A percentile compares a stretch with the other conserved stretches of the same genome.
Conservation (phyloP, 2,329 filamentous ascomycete species). For the Phoma herbarum region DNA sequence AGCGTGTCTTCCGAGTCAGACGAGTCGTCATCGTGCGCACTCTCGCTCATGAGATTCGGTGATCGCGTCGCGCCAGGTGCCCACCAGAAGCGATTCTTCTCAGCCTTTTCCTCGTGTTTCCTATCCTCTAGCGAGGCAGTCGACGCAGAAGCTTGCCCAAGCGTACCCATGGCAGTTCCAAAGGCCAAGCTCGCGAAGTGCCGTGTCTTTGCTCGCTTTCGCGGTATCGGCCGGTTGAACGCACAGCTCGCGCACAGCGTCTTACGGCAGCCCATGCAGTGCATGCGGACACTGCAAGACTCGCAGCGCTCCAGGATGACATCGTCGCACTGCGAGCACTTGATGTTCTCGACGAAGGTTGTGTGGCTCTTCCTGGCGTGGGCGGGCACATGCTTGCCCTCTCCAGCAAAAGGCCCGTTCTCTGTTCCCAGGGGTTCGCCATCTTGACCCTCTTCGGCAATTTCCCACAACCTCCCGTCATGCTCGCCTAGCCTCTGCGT, state of each 20-base stretch:
- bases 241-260: constrained; percentile 68
- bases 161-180: constrained; percentile 38
- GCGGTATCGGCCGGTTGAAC: constrained; percentile 62
- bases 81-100: constrained; percentile 64
- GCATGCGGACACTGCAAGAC: constrained; percentile 69
- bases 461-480: constrained; percentile 66
- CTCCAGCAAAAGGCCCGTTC: constrained; percentile 54
- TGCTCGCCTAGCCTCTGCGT: constrained; percentile 45
- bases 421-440: constrained; percentile 65
- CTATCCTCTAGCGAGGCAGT: constrained; percentile 36
- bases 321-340: constrained; percentile 64
- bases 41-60: constrained; percentile 67
- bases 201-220: constrained; percentile 50
- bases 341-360: constrained; percentile 62
- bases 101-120: constrained; percentile 31
- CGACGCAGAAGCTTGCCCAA: constrained; percentile 44
- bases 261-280: constrained; percentile 68
- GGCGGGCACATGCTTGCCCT: constrained; percentile 63
- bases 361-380: constrained; percentile 64
- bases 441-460: constrained; percentile 61
- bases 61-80: constrained; percentile 64
- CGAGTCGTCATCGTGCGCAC: constrained; percentile 49
- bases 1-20: constrained; percentile 51
- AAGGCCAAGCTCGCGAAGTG: constrained; percentile 51
- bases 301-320: constrained; percentile 65